Base-by-base conservation (phyloP, 257 asterid genomes). In the Gynochthodes officinalis region DNA sequence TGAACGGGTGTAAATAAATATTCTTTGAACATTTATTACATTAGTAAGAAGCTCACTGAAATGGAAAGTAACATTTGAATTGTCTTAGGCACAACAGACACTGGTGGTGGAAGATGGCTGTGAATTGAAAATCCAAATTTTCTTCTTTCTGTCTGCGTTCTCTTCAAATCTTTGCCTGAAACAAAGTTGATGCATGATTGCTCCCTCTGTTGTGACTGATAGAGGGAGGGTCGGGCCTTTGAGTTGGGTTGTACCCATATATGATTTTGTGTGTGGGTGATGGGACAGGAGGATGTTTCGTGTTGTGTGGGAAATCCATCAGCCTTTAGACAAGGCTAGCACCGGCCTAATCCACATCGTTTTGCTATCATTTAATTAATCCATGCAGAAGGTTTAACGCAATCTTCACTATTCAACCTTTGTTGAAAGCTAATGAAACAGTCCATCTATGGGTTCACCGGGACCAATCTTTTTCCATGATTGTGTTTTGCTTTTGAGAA, bases 1-100 rank as follows among this genome's bases (percentile, higher is more conserved):
- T 81, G 72, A 71, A 76, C 78, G 30, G 52, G 33, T 81, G 95
- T 86, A 83, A 66, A 86, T 85, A 83, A 40, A 70, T 75, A 79
- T 79, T 73, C 82, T 80, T 82, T 74, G 44, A 76, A 25, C 75
- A 72, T 64, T 52, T 62, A 46, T 52, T 72, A 46, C 37, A 37
- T 52, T 71, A 72, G 62, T 62, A 58, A 68, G 62, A 44, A 67
- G 53, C 54, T 40, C 32, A 10, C 43, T 39, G 33, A 27, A 64
- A 59, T 50, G 50, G 23, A 1, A 53, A 33, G n/a, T 67, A 23
- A 4, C 30, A 23, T 0, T 30, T 10, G 40, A 30, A 33, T 5
- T 4, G 40, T 27, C 59, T 43, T 8, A 27, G 55, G 21, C 30
- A 43, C 55, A 3, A 18, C 8, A 28, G 33, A 43, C 8, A 5